Percentiles rank a stretch among this genome's conserved stretches.
phyloP scores from a whole-genome alignment of 2,329 filamentous ascomycete species.

The Talaromyces pinophilus region DNA sequence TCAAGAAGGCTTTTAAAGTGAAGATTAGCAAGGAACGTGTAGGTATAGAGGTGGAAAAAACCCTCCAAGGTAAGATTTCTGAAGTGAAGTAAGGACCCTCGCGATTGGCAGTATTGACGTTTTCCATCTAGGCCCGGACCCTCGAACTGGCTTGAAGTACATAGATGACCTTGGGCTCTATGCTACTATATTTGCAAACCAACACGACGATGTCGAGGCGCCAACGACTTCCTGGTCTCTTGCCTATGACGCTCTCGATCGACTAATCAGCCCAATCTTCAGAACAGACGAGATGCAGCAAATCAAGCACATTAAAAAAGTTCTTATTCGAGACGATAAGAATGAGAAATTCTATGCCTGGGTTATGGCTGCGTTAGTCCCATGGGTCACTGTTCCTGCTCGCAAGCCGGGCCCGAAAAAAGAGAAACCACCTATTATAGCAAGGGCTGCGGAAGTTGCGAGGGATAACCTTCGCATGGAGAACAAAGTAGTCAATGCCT shows the following conservation, averaged over 20 bases:
- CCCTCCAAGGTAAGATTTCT: constrained; percentile 65
- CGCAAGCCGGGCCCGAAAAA: constrained; percentile 43
- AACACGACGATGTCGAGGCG: constrained; percentile 54
- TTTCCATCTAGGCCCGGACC: constrained; percentile 39
- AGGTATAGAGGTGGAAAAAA: constrained; percentile 85
- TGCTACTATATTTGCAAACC: constrained; percentile 45
- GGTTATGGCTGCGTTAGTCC: constrained; percentile 72
- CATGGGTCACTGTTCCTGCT: constrained; percentile 63
- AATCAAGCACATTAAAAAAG: constrained; percentile 37
- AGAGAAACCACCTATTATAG: constrained; percentile 54
- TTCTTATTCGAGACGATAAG: constrained; percentile 58
- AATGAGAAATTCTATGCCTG: constrained; percentile 72
- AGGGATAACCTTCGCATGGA: constrained; percentile 77
- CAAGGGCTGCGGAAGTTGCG: constrained; percentile 64
- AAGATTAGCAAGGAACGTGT: constrained; percentile 95
- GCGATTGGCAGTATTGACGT: neutral
- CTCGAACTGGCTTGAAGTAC: constrained; percentile 39
- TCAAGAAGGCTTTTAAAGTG: constrained; percentile 72
- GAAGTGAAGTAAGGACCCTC: neutral
- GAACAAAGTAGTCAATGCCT: constrained; percentile 71
- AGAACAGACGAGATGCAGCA: constrained; percentile 7
- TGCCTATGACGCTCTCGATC: constrained; percentile 65
- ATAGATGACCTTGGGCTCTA: constrained; percentile 44
- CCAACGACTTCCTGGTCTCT: constrained; percentile 62
- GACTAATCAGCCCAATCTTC: constrained; percentile 41